A percentile compares a stretch with the other conserved stretches of the same genome.
These are phyloP conservation scores for Limnomonas spitsbergensis DNA, from an alignment of 139 green algal species.

Conservation along the genomic window DNA sequence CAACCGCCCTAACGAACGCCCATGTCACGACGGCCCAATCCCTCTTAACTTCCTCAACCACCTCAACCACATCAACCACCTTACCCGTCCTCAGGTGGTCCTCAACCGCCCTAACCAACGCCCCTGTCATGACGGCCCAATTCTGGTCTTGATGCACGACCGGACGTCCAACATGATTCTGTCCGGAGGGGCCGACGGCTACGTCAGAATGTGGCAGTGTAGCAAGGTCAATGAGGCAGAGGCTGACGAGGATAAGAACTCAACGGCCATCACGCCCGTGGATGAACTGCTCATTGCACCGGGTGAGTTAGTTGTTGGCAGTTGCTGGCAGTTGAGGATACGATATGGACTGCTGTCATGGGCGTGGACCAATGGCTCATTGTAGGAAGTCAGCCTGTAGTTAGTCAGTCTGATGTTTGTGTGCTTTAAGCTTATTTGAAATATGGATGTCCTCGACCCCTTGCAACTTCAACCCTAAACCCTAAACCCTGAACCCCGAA, in stretches of 20 bases:
- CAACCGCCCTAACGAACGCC: conserved; percentile 28
- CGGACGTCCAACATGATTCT: conserved; percentile 43
- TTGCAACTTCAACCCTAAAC: too few species aligned
- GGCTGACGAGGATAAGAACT: conserved; percentile 32
- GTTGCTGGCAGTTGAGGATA: too few species aligned
- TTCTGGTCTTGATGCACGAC: conserved; percentile 65
- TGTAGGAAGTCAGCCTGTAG: too few species aligned
- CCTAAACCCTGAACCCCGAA: too few species aligned
- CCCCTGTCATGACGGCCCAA: conserved; percentile 66
- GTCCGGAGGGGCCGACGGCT: conserved; percentile 67
- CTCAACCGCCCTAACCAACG: conserved; percentile 36
- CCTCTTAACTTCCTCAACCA: too few species aligned
- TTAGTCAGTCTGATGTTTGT: too few species aligned
- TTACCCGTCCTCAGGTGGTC: conserved; percentile 32
- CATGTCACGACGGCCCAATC: conserved; percentile 77
- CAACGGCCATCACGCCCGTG: conserved; percentile 25
- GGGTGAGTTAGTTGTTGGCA: conserved; percentile 19
- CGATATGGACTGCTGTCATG: too few species aligned
- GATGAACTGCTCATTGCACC: conserved; percentile 37
- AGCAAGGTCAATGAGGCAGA: conserved; percentile 30
- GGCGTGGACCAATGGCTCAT: too few species aligned
- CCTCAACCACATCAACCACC: too few species aligned
- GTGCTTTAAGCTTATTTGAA: too few species aligned
- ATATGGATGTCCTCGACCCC: too few species aligned
- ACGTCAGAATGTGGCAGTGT: conserved; percentile 67